Base-by-base conservation (phyloP, 163 green algal genomes). In the Scenedesmus sp. region DNA sequence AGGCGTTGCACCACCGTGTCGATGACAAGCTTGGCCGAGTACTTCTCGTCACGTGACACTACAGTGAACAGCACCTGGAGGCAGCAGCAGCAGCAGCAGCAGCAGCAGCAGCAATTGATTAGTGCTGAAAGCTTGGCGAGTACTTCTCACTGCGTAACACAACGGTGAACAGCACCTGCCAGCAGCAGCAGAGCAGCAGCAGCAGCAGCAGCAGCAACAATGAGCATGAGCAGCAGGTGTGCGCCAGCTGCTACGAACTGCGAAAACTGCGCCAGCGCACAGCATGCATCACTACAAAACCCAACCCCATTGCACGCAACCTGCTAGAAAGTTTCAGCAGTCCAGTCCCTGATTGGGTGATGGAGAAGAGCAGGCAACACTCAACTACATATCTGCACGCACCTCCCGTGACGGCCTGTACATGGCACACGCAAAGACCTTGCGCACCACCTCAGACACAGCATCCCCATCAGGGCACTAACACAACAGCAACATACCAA, bases 51-150 rank as follows among this genome's bases (percentile, higher is more conserved):
- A 0, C 94, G 86, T 0, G 92, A 93, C 1, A 98, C 93, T 20
- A 98, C 96, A 9, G 97, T 99, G 94, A 97, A 99, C 46, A 99
- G 93, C 52, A 96, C 93, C 92, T 95, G 81, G 67, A 56, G 9
- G 34, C n/a, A 60, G 59, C 84, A 88, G 18, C 34, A 46, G 20
- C 73, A 23, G 23, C 84, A 67, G 54, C 9, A 56, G 15, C 15
- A 66, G 20, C 82, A 74, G 76, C 20, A 54, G 59, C 23, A 82
- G n/a, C 74, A 82, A 18, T 4, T 54, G 16, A 82, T 18, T 54
- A 23, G 74, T 12, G 74, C 8, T 23, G 10, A 8, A 54, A 10
- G 70, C 7, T n/a, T 26, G 10, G 70, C 70, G 34, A 26, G 70
- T 34, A 13, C 23, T n/a, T 26, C 15, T 9, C 70, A n/a, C 70